Percentiles rank a stretch among this genome's conserved stretches.
These are phyloP conservation scores for Acrocalymma vagum DNA, from an alignment of 2,329 filamentous ascomycete species.

Conservation along the genomic window DNA sequence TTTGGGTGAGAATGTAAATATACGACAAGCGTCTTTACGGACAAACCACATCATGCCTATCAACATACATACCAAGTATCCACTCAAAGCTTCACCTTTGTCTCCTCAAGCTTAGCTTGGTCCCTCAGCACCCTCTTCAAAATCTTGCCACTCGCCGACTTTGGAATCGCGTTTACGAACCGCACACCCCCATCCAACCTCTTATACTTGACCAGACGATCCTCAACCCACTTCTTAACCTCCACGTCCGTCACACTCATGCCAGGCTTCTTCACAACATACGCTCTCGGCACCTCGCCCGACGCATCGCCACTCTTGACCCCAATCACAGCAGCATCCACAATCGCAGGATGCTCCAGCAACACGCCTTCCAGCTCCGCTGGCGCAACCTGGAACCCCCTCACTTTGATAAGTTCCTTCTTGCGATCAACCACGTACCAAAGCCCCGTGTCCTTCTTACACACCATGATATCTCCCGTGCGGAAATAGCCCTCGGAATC, in stretches of 20 bases:
- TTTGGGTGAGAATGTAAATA: no score
- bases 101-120: no score
- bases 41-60: no score
- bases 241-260: constrained; percentile 24
- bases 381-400: constrained; percentile 52
- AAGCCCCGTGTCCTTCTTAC: no score
- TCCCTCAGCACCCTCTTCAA: constrained; percentile 42
- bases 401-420: constrained; percentile 41
- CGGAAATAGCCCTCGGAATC: constrained; percentile 27
- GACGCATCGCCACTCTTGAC: no score
- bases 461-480: constrained; percentile 51
- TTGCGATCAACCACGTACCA: constrained; percentile 79
- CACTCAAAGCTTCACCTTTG: no score
- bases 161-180: constrained; percentile 57
- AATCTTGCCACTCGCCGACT: constrained; percentile 58
- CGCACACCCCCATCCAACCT: constrained; percentile 43
- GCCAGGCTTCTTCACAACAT: no score
- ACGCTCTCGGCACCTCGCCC: constrained; percentile 40
- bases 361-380: constrained; percentile 52
- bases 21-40: no score
- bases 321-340: constrained; percentile 53
- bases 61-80: no score
- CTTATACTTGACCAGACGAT: no score
- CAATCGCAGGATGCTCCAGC: constrained; percentile 42
- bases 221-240: constrained; percentile 27